A percentile compares a stretch with the other conserved stretches of the same genome.
Evolutionary conservation across 2,329 filamentous ascomycete genomes (phyloP).

Genomic region (Aspergillus carbonarius): DNA sequence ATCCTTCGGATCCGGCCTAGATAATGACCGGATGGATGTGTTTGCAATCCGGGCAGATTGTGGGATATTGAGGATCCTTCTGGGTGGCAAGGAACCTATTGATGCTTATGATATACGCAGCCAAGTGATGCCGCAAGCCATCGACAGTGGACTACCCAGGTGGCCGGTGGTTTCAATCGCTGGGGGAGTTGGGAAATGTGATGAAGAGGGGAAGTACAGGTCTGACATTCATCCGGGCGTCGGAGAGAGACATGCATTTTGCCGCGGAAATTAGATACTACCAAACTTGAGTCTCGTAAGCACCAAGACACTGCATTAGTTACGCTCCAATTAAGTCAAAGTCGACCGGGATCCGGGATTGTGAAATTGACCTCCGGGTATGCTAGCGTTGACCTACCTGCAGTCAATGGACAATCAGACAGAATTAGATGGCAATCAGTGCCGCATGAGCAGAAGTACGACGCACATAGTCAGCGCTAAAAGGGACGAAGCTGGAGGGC

Average conservation of each 20-base stretch:
- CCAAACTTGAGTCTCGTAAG: background rate
- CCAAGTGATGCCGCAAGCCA: background rate
- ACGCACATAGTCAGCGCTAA: background rate
- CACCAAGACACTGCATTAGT: background rate
- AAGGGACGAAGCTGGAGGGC: background rate
- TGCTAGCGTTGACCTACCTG: background rate
- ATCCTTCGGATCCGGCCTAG: background rate
- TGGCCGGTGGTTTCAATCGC: background rate
- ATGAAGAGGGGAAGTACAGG: background rate
- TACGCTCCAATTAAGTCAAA: background rate
- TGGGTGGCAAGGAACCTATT: background rate
- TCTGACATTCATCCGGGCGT: background rate
- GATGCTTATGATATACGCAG: background rate
- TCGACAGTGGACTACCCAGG: background rate
- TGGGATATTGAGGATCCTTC: background rate
- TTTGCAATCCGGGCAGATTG: background rate
- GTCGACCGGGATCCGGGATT: background rate
- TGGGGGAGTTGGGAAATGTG: background rate
- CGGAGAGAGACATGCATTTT: background rate
- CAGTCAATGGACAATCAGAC: background rate
- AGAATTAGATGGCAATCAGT: background rate
- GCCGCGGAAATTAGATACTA: background rate
- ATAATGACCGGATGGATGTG: background rate
- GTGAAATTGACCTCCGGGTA: background rate
- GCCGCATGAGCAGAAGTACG: background rate